A percentile compares a stretch with the other conserved stretches of the same genome.
phyloP scores from a whole-genome alignment of 805 yeast genomes.

The Blastobotrys peoriensis region DNA sequence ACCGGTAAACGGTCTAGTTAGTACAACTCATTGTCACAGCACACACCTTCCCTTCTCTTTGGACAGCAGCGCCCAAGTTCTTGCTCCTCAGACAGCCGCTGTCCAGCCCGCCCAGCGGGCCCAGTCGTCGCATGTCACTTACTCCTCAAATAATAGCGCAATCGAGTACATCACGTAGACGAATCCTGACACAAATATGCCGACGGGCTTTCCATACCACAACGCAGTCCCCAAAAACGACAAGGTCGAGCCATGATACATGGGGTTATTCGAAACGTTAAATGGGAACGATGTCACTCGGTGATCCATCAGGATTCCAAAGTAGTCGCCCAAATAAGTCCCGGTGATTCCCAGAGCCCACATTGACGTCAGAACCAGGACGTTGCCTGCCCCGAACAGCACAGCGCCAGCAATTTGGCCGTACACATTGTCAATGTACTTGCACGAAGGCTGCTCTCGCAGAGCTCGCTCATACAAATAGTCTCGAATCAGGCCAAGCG shows the following conservation, averaged over 20 bases:
- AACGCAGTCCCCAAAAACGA: slow-evolving; percentile 88
- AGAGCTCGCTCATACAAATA: slow-evolving; percentile 64
- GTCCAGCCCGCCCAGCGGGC: not conserved
- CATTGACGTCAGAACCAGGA: slow-evolving; percentile 81
- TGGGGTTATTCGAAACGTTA: slow-evolving; percentile 85
- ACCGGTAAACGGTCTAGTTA: slow-evolving; percentile 94
- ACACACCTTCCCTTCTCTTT: slow-evolving; percentile 5
- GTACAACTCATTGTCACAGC: too few relatives aligned
- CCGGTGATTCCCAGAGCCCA: slow-evolving; percentile 92
- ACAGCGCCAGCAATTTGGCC: slow-evolving; percentile 49
- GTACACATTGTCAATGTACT: slow-evolving; percentile 37
- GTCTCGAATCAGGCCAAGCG: slow-evolving; percentile 80
- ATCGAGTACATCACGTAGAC: slow-evolving; percentile 78
- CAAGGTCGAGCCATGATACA: slow-evolving; percentile 90
- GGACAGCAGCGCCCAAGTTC: not conserved
- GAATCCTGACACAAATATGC: slow-evolving; percentile 61
- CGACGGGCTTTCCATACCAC: slow-evolving; percentile 86
- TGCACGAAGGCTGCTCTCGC: slow-evolving; percentile 59
- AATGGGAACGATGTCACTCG: slow-evolving; percentile 92
- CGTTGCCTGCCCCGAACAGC: slow-evolving; percentile 63
- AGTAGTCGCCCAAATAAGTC: slow-evolving; percentile 94
- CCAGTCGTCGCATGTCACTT: slow-evolving; percentile 23
- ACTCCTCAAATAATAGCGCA: slow-evolving; percentile 88
- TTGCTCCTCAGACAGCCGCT: too few relatives aligned
- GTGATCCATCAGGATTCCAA: slow-evolving; percentile 88